Evolutionary conservation across 2,329 filamentous ascomycete species (phyloP), one percentile per base, ranked within the genome.

Genomic region (Colletotrichum tofieldiae): DNA sequence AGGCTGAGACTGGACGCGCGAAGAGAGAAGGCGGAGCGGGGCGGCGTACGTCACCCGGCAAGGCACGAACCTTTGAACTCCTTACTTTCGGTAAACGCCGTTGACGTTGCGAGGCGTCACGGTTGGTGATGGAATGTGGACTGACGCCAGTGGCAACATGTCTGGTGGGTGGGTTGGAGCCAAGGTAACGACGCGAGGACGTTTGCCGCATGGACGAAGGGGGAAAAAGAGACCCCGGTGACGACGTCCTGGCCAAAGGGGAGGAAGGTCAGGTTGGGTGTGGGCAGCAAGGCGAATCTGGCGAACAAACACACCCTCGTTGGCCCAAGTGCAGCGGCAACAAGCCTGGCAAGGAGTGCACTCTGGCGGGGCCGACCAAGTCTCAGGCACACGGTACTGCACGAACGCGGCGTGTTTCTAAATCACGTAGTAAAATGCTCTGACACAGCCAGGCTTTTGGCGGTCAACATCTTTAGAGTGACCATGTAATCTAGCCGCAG

Each of bases 401-500:
- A 29, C 26, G 56, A 16, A 20, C 18, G 26, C 18, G 7, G 14
- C n/a, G 7, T 26, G 49, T 43, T 35, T 16, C 43, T 16, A 5
- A 37, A 62, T 35, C 41, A 37, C 7, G 7, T 49, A 20, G 26
- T 37, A 23, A 54, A 20, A 55, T 60, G 65, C 54, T 29, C 59
- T 64, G 65, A 55, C 23, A 59, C 45, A 14, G 45, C 47, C 59
- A 70, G 65, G 20, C 54, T 37, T 45, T n/a, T 35, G 54, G 18
- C 41, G 32, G 52, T 60, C 66, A 56, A 54, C 26, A 55, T 69
- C 54, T 69, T 35, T 72, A 47, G 43, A 47, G 37, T 70, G 59
- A 65, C 65, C 60, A 20, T 55, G 49, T 60, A 62, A 45, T 70
- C 65, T 72, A 70, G 66, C 70, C 66, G 32, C 39, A 64, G 47